Percentiles rank a stretch among this genome's conserved stretches.
These are phyloP conservation scores for Fusarium burgessii DNA, from an alignment of 2,329 filamentous ascomycete species.

Conservation along the genomic window DNA sequence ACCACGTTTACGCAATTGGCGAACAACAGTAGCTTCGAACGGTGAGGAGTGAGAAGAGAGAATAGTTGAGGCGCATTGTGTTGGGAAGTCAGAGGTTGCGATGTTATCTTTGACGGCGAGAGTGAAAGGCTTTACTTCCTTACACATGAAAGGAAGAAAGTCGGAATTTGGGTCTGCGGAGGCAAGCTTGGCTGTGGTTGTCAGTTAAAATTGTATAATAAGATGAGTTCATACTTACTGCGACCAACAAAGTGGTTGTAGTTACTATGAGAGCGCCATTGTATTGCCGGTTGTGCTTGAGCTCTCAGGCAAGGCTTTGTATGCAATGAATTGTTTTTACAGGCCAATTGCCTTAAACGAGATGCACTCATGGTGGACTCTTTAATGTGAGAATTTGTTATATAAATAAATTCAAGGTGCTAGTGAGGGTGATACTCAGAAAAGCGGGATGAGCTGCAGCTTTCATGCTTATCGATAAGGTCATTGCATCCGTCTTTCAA, in stretches of 20 bases:
- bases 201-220: slow-evolving; percentile 11
- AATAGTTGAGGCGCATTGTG: slow-evolving; percentile 85
- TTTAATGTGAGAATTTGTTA: slow-evolving; percentile 41
- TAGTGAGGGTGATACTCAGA: slow-evolving; percentile 7
- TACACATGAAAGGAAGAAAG: slow-evolving; percentile 28
- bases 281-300: slow-evolving; percentile 21
- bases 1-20: slow-evolving; percentile 72
- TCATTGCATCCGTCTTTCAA: slow-evolving; percentile 14
- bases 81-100: slow-evolving; percentile 71
- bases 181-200: slow-evolving; percentile 24
- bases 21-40: slow-evolving; percentile 84
- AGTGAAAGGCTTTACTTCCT: slow-evolving; percentile 51
- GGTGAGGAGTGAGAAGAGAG: slow-evolving; percentile 79
- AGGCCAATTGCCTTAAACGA: slow-evolving; percentile 45
- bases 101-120: slow-evolving; percentile 85
- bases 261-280: slow-evolving; percentile 48
- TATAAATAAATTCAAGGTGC: slow-evolving; percentile 4
- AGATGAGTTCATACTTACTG: slow-evolving; percentile 42
- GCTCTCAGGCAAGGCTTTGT: background rate
- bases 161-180: background rate
- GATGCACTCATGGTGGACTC: slow-evolving; percentile 49
- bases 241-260: slow-evolving; percentile 54
- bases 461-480: slow-evolving; percentile 41
- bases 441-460: slow-evolving; percentile 32
- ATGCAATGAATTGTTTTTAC: background rate